Evolutionary conservation across 2,329 filamentous ascomycete genomes (phyloP).

Genomic region (Exserohilum rostratum): DNA sequence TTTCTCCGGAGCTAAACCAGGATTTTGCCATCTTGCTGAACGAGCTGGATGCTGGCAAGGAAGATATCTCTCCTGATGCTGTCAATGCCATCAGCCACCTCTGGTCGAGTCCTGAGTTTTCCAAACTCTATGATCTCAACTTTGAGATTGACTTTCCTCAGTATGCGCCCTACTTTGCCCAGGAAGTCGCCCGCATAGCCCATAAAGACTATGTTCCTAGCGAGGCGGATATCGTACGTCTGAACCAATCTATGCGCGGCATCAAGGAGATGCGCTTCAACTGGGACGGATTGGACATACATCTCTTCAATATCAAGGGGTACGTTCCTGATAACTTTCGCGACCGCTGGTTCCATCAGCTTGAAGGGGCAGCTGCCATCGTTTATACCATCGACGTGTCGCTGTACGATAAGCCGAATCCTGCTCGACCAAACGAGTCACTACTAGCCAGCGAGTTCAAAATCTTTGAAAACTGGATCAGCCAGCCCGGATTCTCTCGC

Average conservation of each 20-base stretch:
- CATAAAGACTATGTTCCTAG: conserved; percentile 36
- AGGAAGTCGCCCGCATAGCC: conserved; percentile 37
- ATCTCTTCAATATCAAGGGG: conserved; percentile 45
- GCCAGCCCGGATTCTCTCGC: conserved; percentile 34
- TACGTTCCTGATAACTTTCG: conserved; percentile 40
- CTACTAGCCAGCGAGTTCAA: conserved; percentile 40
- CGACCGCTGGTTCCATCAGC: conserved; percentile 46
- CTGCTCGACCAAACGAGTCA: conserved; percentile 34
- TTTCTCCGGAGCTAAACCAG: conserved; percentile 32
- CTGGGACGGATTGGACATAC: conserved; percentile 45
- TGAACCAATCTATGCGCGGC: conserved; percentile 36
- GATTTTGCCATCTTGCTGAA: conserved; percentile 43
- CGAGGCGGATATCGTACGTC: conserved; percentile 44
- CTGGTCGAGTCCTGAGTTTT: conserved; percentile 41
- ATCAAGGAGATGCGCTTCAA: conserved; percentile 45
- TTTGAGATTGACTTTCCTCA: conserved; percentile 48
- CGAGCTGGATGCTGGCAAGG: conserved; percentile 40
- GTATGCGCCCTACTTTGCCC: conserved; percentile 42
- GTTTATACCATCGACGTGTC: conserved; percentile 44
- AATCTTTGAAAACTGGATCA: conserved; percentile 40
- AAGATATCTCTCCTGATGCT: conserved; percentile 33
- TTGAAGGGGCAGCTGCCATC: conserved; percentile 41
- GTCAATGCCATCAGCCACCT: conserved; percentile 35
- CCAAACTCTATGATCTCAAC: conserved; percentile 41
- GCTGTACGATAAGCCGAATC: conserved; percentile 41